Evolutionary conservation across 1,284 basidiomycete species (phyloP).

Genomic region (Sanguinoderma infundibulare): DNA sequence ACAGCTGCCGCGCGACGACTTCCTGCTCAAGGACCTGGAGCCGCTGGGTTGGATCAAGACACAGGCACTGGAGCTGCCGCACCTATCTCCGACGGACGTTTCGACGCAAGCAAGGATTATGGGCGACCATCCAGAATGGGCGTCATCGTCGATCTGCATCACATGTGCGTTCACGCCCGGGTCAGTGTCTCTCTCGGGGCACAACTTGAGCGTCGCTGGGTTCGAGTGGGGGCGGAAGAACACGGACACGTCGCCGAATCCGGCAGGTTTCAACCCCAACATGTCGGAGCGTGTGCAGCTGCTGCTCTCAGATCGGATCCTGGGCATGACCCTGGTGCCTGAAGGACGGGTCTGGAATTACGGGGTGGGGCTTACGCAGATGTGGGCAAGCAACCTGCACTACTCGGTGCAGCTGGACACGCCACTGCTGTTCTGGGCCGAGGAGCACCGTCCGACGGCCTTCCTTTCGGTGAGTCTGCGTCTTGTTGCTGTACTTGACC

Average conservation of each 20-base stretch:
- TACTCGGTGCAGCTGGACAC: slow-evolving; percentile 92
- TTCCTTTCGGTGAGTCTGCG: slow-evolving; percentile 78
- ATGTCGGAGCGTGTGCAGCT: slow-evolving; percentile 98
- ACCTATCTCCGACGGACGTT: slow-evolving; percentile 94
- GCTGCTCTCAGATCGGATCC: slow-evolving; percentile 90
- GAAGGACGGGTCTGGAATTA: slow-evolving; percentile 96
- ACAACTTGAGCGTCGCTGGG: slow-evolving; percentile 87
- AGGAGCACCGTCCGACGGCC: slow-evolving; percentile 90
- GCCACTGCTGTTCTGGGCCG: slow-evolving; percentile 94
- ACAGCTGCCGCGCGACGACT: slow-evolving; percentile 91
- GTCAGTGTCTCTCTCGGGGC: slow-evolving; percentile 93
- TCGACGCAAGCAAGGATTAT: slow-evolving; percentile 96
- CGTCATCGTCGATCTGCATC: slow-evolving; percentile 92
- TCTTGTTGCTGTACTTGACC: slow-evolving; percentile 1
- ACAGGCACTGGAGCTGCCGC: slow-evolving; percentile 90
- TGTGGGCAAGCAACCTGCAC: slow-evolving; percentile 86
- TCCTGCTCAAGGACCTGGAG: slow-evolving; percentile 92
- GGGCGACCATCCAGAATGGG: slow-evolving; percentile 95
- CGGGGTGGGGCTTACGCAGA: slow-evolving; percentile 88
- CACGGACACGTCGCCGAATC: slow-evolving; percentile 82
- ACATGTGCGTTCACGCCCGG: slow-evolving; percentile 98
- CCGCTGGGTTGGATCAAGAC: slow-evolving; percentile 99
- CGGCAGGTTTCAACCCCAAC: slow-evolving; percentile 92
- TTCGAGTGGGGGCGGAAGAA: slow-evolving; percentile 99
- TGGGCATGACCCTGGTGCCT: slow-evolving; percentile 90